phyloP scores from a whole-genome alignment of 2,329 filamentous ascomycete genomes.

The Periconia macrospinosa region DNA sequence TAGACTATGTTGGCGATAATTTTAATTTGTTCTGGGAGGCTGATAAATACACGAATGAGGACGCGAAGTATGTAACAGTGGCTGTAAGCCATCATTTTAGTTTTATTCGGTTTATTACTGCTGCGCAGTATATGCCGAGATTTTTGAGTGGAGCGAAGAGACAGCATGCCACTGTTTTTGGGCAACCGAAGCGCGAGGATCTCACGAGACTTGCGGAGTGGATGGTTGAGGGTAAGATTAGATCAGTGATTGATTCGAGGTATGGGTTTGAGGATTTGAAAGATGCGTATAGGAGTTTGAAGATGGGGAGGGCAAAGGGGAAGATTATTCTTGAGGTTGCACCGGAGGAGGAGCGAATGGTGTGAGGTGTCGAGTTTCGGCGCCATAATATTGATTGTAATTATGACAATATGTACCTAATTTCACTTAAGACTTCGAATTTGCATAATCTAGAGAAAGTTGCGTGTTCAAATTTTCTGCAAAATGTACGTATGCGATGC shows the following conservation, averaged over 20 bases:
- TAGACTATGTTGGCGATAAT: slow-evolving; percentile 57
- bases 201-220: slow-evolving; percentile 55
- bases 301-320: slow-evolving; percentile 55
- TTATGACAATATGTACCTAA: too few species aligned
- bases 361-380: too few species aligned
- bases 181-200: slow-evolving; percentile 37
- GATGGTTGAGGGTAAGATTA: slow-evolving; percentile 60
- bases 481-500: too few species aligned
- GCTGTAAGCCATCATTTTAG: slow-evolving; percentile 25
- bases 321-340: slow-evolving; percentile 52
- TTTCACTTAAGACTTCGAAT: too few species aligned
- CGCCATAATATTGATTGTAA: too few species aligned
- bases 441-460: too few species aligned
- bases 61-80: slow-evolving; percentile 14
- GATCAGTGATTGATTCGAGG: slow-evolving; percentile 55
- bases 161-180: slow-evolving; percentile 13
- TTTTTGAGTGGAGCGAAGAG: slow-evolving; percentile 11
- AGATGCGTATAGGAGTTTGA: slow-evolving; percentile 59
- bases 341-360: not conserved
- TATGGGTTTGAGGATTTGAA: slow-evolving; percentile 58
- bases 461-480: too few species aligned
- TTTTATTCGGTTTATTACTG: slow-evolving; percentile 47
- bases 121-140: slow-evolving; percentile 21
- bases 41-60: slow-evolving; percentile 4
- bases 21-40: slow-evolving; percentile 11